Base-by-base conservation (phyloP, 176 grass and related monocot genomes). In the Saccharum spontaneum region DNA sequence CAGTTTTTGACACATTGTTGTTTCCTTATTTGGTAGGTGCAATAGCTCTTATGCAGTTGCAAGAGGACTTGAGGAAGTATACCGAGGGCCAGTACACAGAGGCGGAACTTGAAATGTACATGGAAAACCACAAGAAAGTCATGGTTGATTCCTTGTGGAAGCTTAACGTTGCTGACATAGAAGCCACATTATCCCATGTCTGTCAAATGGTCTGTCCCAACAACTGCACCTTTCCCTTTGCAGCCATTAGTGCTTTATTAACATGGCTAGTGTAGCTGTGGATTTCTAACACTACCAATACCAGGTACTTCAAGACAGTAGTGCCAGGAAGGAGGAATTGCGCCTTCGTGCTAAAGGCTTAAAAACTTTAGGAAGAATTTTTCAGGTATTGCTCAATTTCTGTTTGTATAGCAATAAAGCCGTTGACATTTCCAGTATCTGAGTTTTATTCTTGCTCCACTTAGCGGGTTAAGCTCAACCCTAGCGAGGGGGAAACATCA, bases 141-240 rank as follows among this genome's bases (percentile, higher is more conserved):
- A 96, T 99, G 93, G 86, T 94, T 52, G 97, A 96, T 92, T 99
- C 97, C 62, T 89, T 99, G 69, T 99, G 97, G 97, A 99, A 99
- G 81, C 93, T 99, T 76, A 99, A 99, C 46, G 97, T 99, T 87
- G 93, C 97, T 77, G 97, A 96, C 86, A 99, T 99, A 72, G 97
- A 99, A 87, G 91, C 93, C 67, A 99, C 97, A 37, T 68, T 99
- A 64, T 92, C 93, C 18, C 93, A 82, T 82, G 97, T 99, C 67
- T 99, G 97, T 86, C 97, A 99, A 80, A 96, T 96, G 97, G 97
- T 99, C 28, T 73, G 85, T 86, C 45, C 54, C 71, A 77, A 54
- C 80, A 76, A 87, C 72, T 84, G 78, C 43, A 83, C 40, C 48
- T 49, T 83, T 23, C 60, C 20, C 28, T 52, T 49, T 86, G 61